Evolutionary conservation across 2,329 filamentous ascomycete genomes (phyloP).

Genomic region (Xylariaceae sp.): DNA sequence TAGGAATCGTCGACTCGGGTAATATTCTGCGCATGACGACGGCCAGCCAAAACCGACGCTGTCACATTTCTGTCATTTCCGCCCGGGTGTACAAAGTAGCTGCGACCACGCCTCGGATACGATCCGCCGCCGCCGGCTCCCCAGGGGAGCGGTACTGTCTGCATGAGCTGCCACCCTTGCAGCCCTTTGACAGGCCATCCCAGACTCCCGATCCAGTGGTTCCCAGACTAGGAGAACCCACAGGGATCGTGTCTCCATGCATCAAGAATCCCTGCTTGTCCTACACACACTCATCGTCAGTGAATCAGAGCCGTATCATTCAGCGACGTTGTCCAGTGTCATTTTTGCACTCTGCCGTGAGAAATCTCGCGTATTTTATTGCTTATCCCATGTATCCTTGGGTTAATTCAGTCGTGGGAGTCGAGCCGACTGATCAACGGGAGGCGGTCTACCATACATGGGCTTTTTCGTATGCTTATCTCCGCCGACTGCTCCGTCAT

Average conservation of each 20-base stretch:
- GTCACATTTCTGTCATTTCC: not conserved
- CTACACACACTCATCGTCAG: not conserved
- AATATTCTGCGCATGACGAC: slow-evolving; percentile 10
- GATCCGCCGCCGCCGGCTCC: slow-evolving; percentile 9
- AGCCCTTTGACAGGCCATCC: slow-evolving; percentile 17
- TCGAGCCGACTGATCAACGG: not conserved
- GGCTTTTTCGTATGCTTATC: not conserved
- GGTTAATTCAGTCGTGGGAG: not conserved
- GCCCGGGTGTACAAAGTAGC: not conserved
- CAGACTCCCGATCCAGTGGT: slow-evolving; percentile 17
- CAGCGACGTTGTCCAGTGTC: not conserved
- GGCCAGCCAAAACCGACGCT: not conserved
- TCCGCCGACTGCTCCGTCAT: not conserved
- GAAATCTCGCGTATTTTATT: not conserved
- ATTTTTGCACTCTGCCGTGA: not conserved
- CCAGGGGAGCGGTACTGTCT: slow-evolving; percentile 14
- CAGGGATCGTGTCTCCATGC: slow-evolving; percentile 1
- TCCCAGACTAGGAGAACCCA: slow-evolving; percentile 6
- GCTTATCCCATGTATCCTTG: not conserved
- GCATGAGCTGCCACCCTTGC: slow-evolving; percentile 13
- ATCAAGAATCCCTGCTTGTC: slow-evolving; percentile 11
- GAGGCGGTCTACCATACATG: not conserved
- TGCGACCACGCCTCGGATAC: slow-evolving; percentile 6
- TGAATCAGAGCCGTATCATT: not conserved
- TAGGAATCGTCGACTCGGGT: not conserved